These are phyloP conservation scores for Penicillium simplicissimum DNA, from an alignment of 495 filamentous ascomycete species.

Conservation along the genomic window DNA sequence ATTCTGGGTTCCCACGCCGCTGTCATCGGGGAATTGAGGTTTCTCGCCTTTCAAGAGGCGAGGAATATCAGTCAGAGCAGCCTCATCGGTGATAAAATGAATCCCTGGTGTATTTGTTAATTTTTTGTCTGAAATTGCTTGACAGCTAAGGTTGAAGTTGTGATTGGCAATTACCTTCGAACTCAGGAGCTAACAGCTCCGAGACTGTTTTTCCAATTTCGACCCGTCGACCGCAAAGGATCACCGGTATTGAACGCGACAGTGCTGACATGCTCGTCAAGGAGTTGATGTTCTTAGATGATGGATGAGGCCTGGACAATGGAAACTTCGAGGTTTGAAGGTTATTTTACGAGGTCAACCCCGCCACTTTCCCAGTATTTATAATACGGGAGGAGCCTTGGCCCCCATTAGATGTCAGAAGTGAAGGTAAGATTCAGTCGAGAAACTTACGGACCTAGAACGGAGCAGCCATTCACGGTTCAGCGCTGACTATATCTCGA, in stretches of 20 bases:
- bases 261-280: slow-evolving; percentile 12
- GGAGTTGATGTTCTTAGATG: neutral
- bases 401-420: neutral
- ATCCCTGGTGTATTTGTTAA: slow-evolving; percentile 21
- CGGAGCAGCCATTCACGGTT: neutral
- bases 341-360: neutral
- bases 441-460: neutral
- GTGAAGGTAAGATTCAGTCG: neutral
- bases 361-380: neutral
- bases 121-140: too few species aligned
- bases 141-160: neutral
- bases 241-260: slow-evolving; percentile 13
- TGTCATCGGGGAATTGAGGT: slow-evolving; percentile 20
- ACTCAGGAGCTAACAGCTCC: slow-evolving; percentile 29
- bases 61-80: slow-evolving; percentile 27
- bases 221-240: slow-evolving; percentile 26
- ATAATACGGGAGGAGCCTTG: neutral
- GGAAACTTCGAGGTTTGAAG: neutral
- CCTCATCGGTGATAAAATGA: slow-evolving; percentile 29
- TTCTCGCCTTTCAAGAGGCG: slow-evolving; percentile 30
- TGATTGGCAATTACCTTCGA: slow-evolving; percentile 26
- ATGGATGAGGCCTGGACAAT: neutral
- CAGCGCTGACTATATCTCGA: neutral
- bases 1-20: slow-evolving; percentile 32
- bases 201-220: slow-evolving; percentile 30